Base-by-base conservation (phyloP, 2,329 filamentous ascomycete genomes). In the Aspergillus ruber region DNA sequence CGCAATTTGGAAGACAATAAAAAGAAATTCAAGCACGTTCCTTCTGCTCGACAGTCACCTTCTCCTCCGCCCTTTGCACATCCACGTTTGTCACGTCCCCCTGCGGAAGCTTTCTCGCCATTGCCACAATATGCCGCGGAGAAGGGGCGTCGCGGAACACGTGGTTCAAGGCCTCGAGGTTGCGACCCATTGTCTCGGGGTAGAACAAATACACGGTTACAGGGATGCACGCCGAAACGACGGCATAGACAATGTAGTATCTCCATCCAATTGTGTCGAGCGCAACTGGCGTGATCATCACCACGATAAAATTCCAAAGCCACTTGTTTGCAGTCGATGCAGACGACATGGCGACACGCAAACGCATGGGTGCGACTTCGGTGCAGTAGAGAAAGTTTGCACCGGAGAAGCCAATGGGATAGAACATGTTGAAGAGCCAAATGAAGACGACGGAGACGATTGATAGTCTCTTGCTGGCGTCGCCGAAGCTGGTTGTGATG, bases 401-500 rank as follows among this genome's bases (percentile, higher is more conserved):
- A 10, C 79, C 78, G 2, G 82, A 60, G 77, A 79, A 83, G 1
- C 77, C 82, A 0, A 80, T 78, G 12, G 80, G 81, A 50, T 83
- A 84, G 48, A 80, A 82, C 1, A 80, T 78, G 50, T 84, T 84
- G 66, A 83, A 85, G 5, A 80, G 76, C 63, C 84, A 85, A 21
- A 84, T 55, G 40, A 61, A 60, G 17, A 48, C 47, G 2, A 51
- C 57, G 1, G 55, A 20, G 20, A 20, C 20, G 20, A 20, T 20
- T 20, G 20, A 20, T 20, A 20, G 20, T 20, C 20, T 4, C 20
- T 20, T 20, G 20, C 20, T 20, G 20, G 20, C 20, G 20, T 20
- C 20, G 3, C 20, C 4, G 20, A 20, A 20, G 20, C 20, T 20
- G 20, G 20, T 66, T 23, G 57, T 66, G 29, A 72, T 56, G 3